Base-by-base conservation (phyloP, 1,284 basidiomycete species). In the Sporisorium exsertum region DNA sequence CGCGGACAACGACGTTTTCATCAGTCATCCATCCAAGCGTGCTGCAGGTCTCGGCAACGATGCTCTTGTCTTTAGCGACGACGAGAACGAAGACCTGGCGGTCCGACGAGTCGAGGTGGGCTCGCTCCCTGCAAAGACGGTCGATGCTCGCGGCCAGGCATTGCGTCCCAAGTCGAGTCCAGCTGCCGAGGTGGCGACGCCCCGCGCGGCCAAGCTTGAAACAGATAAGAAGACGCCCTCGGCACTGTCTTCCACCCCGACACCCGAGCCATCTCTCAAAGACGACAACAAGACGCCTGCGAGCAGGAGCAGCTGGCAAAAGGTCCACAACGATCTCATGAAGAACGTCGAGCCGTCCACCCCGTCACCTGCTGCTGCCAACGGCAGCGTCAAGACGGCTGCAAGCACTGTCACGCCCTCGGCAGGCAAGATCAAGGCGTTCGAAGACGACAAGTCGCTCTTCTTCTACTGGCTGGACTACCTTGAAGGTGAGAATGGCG, bases 401-500 rank as follows among this genome's bases (percentile, higher is more conserved):
- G 47, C 60, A 4, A 51, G 58, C 32, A 66, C 37, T 22, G 55
- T 67, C 1, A 58, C 64, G 5, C 73, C 68, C 2, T 55, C 76
- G 3, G 58, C 64, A 3, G 64, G 60, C 47, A 79, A 77, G 49
- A 60, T 81, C 50, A 65, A 74, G 45, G 76, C 81, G 0, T 73
- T 81, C 32, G 79, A 80, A 45, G 60, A 67, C 3, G 80, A 83
- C 66, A 77, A 73, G 52, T 73, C 71, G 27, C 70, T 85, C 59
- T 76, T 73, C 67, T 84, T 85, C 77, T 85, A 76, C 72, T 85
- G 83, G 84, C 58, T 81, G 22, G 84, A 85, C 71, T 80, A 84
- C 59, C 69, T 71, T 22, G 84, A 85, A 56, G 63, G 72, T 29
- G 73, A 81, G 43, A 78, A 81, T 33, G 82, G 82, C n/a, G 71